These are phyloP conservation scores for Grosmannia serpens DNA, from an alignment of 2,329 filamentous ascomycete genomes.

Conservation along the genomic window DNA sequence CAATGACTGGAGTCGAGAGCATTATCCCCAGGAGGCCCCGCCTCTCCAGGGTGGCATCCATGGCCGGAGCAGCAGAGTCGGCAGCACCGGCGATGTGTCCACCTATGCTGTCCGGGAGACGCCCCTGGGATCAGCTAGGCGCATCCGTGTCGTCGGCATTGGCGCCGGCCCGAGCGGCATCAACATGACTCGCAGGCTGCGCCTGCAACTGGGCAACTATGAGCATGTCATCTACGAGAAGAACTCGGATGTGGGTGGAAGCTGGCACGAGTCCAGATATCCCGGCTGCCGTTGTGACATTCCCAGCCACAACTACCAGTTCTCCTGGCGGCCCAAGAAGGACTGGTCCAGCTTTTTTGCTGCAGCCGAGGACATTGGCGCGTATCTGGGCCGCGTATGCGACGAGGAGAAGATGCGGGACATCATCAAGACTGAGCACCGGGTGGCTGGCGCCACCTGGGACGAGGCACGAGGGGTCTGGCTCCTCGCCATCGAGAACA, in stretches of 20 bases:
- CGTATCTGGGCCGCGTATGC: slow-evolving; percentile 37
- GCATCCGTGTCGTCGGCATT: slow-evolving; percentile 31
- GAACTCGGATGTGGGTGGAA: slow-evolving; percentile 42
- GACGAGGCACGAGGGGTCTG: slow-evolving; percentile 30
- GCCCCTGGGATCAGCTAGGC: slow-evolving; percentile 18
- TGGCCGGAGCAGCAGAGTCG: background rate
- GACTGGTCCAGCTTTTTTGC: slow-evolving; percentile 49
- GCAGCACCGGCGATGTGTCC: background rate
- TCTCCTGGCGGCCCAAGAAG: slow-evolving; percentile 47
- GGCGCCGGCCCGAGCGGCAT: slow-evolving; percentile 33
- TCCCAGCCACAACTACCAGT: slow-evolving; percentile 51
- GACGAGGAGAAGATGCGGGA: slow-evolving; percentile 31
- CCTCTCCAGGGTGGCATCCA: background rate
- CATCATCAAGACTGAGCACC: slow-evolving; percentile 30
- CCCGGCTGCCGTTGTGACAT: slow-evolving; percentile 46
- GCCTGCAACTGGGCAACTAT: slow-evolving; percentile 28
- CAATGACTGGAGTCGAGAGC: background rate
- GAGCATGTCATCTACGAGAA: slow-evolving; percentile 43
- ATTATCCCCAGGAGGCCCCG: background rate
- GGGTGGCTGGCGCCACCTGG: slow-evolving; percentile 32
- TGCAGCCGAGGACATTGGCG: slow-evolving; percentile 40
- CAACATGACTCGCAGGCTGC: slow-evolving; percentile 33
- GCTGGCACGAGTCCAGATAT: slow-evolving; percentile 48
- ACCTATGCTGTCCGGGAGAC: slow-evolving; percentile 9
- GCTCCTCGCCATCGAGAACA: slow-evolving; percentile 27